Evolutionary conservation across 2,329 filamentous ascomycete genomes (phyloP).

Genomic region (Pseudovirgaria hyperparasitica): DNA sequence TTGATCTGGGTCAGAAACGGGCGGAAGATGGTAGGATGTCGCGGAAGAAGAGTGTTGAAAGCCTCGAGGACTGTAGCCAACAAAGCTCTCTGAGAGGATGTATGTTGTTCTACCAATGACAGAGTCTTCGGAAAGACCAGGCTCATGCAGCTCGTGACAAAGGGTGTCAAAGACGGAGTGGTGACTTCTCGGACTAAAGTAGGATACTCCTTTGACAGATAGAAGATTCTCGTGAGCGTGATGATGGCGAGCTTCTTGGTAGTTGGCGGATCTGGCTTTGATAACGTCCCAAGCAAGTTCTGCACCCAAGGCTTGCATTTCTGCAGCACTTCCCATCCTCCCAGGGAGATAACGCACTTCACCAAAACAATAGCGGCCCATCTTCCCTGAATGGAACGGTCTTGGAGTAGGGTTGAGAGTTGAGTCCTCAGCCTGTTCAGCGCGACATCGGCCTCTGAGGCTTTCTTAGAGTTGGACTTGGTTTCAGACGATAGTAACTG

Average conservation of each 20-base stretch:
- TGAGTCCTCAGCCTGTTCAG: constrained; percentile 74
- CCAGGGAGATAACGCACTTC: constrained; percentile 70
- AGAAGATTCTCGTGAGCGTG: constrained; percentile 71
- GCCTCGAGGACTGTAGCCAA: constrained; percentile 59
- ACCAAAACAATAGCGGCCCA: constrained; percentile 67
- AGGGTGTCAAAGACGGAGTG: constrained; percentile 65
- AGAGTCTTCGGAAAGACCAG: constrained; percentile 35
- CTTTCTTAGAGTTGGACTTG: constrained; percentile 44
- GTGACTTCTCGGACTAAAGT: constrained; percentile 79
- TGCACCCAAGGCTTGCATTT: constrained; percentile 64
- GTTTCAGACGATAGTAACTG: constrained; percentile 50
- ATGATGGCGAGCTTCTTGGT: constrained; percentile 68
- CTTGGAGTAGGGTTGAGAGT: constrained; percentile 64
- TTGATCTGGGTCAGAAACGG: constrained; percentile 60
- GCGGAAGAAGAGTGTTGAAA: constrained; percentile 59
- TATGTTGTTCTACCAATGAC: no score
- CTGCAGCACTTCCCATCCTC: constrained; percentile 70
- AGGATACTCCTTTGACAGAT: constrained; percentile 67
- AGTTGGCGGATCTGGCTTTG: constrained; percentile 65
- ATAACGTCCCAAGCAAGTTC: constrained; percentile 60
- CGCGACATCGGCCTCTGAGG: constrained; percentile 53
- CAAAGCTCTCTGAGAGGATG: constrained; percentile 27
- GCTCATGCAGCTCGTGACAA: constrained; percentile 60
- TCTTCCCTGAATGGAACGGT: constrained; percentile 59
- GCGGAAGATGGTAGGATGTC: constrained; percentile 73